These are phyloP conservation scores for Acer negundo DNA, from an alignment of 345 rosid genomes.

Conservation along the genomic window DNA sequence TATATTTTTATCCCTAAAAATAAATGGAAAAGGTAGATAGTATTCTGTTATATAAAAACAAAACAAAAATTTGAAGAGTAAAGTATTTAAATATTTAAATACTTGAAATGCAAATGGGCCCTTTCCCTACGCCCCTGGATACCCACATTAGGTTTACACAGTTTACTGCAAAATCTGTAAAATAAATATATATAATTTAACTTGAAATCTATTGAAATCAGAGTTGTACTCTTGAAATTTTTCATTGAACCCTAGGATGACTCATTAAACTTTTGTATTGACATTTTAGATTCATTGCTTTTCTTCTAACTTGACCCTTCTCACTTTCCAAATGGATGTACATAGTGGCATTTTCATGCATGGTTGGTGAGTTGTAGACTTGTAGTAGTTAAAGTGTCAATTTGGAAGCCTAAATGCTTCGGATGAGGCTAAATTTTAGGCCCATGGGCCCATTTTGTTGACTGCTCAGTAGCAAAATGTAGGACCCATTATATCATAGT, in stretches of 20 bases:
- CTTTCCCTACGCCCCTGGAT: no score
- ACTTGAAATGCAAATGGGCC: no score
- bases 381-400: conserved; percentile 4
- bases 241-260: neutral
- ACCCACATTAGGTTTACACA: no score
- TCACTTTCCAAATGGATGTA: neutral
- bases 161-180: no score
- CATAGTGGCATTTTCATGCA: neutral
- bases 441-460: neutral
- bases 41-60: no score
- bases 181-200: no score
- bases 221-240: neutral
- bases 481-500: neutral
- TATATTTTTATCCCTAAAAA: no score
- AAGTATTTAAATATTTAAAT: no score
- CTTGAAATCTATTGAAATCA: no score
- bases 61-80: no score
- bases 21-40: no score
- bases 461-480: neutral
- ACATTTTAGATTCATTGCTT: neutral
- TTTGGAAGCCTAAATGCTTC: neutral
- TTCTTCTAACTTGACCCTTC: neutral
- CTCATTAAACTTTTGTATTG: no score
- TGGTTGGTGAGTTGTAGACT: conserved; percentile 1
- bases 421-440: neutral